These are phyloP conservation scores for Bretschneidera sinensis DNA, from an alignment of 345 rosid species.

Conservation along the genomic window DNA sequence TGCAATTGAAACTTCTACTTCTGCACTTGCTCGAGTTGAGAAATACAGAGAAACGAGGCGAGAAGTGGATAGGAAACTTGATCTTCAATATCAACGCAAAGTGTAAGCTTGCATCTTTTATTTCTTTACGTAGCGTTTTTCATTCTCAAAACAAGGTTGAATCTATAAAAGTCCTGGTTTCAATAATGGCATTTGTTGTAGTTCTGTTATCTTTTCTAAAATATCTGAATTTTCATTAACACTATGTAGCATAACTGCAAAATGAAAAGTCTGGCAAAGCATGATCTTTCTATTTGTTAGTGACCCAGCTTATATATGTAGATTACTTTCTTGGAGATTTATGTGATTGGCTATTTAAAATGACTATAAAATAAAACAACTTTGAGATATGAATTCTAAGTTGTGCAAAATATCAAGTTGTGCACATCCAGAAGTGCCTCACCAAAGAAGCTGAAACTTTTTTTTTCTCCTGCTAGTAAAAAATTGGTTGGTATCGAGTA, in stretches of 20 bases:
- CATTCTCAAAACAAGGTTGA: conserved; percentile 1
- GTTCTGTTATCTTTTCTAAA: not conserved
- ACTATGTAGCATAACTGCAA: not conserved
- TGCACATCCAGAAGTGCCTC: not conserved
- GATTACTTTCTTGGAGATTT: not conserved
- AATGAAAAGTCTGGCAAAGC: not conserved
- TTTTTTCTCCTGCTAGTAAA: too few relatives aligned
- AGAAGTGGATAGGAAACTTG: conserved; percentile 71
- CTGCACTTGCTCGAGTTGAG: conserved; percentile 52
- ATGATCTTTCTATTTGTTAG: not conserved
- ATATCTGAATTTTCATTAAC: too few relatives aligned
- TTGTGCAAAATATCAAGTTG: not conserved
- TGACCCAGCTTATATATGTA: too few relatives aligned
- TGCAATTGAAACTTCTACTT: conserved; percentile 43
- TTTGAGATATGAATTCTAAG: too few relatives aligned
- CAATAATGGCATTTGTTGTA: not conserved
- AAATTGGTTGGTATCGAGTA: not conserved
- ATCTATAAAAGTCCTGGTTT: conserved; percentile 7
- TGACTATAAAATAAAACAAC: not conserved
- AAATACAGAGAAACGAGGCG: conserved; percentile 59
- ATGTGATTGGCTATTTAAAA: not conserved
- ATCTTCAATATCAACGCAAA: conserved; percentile 78
- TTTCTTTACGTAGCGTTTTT: not conserved
- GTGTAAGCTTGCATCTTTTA: conserved; percentile 43
- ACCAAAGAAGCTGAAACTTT: not conserved